Evolutionary conservation across 2,329 filamentous ascomycete genomes (phyloP).

Genomic region (Alternaria conjuncta): DNA sequence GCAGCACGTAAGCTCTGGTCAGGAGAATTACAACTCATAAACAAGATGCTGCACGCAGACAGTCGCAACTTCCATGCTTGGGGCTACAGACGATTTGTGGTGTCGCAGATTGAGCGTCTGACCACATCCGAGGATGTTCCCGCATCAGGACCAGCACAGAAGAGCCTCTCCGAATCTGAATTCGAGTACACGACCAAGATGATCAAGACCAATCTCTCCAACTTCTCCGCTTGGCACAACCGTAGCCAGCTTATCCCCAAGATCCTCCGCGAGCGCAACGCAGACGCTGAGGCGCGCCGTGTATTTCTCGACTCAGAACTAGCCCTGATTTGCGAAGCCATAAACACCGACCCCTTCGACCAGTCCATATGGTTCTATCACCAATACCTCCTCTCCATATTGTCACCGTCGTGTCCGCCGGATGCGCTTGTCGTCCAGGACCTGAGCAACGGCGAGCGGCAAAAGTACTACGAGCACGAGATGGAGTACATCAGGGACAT

Average conservation of each 20-base stretch:
- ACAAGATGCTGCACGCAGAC: conserved; percentile 87
- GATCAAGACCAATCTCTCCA: conserved; percentile 84
- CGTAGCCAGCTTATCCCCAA: conserved; percentile 82
- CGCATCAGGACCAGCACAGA: not conserved
- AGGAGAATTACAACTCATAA: conserved; percentile 79
- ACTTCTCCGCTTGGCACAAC: conserved; percentile 97
- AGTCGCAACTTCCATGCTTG: conserved; percentile 95
- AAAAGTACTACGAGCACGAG: conserved; percentile 71
- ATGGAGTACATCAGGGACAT: conserved; percentile 76
- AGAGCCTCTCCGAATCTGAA: conserved; percentile 77
- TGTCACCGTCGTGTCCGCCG: conserved; percentile 58
- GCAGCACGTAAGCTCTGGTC: conserved; percentile 75
- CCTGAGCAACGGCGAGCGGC: conserved; percentile 66
- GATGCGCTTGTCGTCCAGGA: conserved; percentile 68
- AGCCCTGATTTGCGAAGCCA: conserved; percentile 73
- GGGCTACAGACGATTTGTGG: conserved; percentile 84
- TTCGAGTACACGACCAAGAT: conserved; percentile 90
- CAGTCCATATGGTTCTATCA: conserved; percentile 98
- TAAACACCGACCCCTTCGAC: conserved; percentile 90
- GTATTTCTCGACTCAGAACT: conserved; percentile 80
- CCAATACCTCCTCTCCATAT: conserved; percentile 78
- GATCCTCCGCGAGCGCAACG: conserved; percentile 73
- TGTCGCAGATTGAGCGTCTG: conserved; percentile 73
- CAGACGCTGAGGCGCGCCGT: conserved; percentile 67
- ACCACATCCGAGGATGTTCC: not conserved